phyloP scores from a whole-genome alignment of 208 protist genomes.

The Trypanosoma boissoni region DNA sequence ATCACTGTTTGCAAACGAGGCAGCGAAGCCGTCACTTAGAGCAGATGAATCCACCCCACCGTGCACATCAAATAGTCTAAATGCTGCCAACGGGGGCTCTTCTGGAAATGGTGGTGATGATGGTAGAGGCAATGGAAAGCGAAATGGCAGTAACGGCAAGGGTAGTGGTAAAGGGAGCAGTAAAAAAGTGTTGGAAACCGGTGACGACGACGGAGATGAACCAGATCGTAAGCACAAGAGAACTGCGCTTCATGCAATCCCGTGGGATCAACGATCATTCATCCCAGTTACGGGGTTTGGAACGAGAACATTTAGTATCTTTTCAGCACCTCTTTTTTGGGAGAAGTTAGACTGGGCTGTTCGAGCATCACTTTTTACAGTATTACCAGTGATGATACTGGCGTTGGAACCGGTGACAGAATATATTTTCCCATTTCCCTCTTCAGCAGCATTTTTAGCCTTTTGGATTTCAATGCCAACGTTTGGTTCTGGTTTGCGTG shows the following conservation, averaged over 20 bases:
- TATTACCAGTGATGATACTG: conserved; percentile 86
- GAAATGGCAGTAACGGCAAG: conserved; percentile 25
- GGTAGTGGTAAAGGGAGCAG: conserved; percentile 23
- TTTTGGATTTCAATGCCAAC: conserved; percentile 91
- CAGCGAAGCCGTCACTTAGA: not conserved
- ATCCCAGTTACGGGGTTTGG: conserved; percentile 82
- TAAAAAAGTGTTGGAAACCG: conserved; percentile 22
- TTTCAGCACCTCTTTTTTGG: conserved; percentile 85
- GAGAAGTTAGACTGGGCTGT: conserved; percentile 89
- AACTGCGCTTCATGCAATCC: conserved; percentile 84
- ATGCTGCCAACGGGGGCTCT: conserved; percentile 22
- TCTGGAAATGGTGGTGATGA: conserved; percentile 17
- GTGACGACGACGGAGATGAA: conserved; percentile 35
- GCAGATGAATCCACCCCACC: not conserved
- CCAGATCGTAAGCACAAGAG: conserved; percentile 29
- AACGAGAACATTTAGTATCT: conserved; percentile 70
- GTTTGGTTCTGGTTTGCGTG: conserved; percentile 77
- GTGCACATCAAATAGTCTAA: not conserved
- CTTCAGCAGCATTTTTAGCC: conserved; percentile 75
- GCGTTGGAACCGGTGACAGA: conserved; percentile 71
- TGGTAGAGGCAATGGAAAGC: conserved; percentile 13
- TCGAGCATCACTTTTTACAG: conserved; percentile 76
- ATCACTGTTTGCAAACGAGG: conserved; percentile 1
- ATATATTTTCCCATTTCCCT: conserved; percentile 66
- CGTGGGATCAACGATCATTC: conserved; percentile 80